Evolutionary conservation across 2,329 filamentous ascomycete species (phyloP).

Genomic region (Cyphellophora europaea): DNA sequence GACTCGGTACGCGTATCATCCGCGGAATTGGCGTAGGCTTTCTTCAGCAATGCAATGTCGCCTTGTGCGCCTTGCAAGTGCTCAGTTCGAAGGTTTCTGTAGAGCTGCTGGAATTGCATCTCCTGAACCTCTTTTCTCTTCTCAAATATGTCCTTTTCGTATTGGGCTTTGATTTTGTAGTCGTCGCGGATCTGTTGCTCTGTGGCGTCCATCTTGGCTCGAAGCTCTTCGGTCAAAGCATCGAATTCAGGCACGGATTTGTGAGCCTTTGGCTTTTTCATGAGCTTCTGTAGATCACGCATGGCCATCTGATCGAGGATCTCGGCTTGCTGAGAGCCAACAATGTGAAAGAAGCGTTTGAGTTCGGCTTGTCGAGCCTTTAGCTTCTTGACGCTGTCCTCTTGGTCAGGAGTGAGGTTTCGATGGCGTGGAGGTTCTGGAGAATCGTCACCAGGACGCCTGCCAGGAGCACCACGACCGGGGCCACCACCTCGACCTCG

Average conservation of each 20-base stretch:
- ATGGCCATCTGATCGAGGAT: constrained; percentile 30
- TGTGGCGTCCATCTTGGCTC: constrained; percentile 20
- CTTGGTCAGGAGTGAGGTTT: constrained; percentile 13
- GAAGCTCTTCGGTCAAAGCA: constrained; percentile 25
- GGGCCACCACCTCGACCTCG: constrained; percentile 19
- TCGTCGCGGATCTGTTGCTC: constrained; percentile 21
- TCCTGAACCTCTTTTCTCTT: constrained; percentile 26
- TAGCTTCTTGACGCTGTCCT: constrained; percentile 19
- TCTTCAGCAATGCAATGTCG: constrained; percentile 29
- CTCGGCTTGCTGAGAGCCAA: constrained; percentile 31
- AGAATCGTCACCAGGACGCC: constrained; percentile 24
- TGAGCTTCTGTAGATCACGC: constrained; percentile 28
- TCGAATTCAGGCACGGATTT: constrained; percentile 29
- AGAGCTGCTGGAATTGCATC: constrained; percentile 21
- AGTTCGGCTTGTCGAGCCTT: constrained; percentile 33
- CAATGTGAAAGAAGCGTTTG: constrained; percentile 30
- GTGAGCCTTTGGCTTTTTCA: constrained; percentile 32
- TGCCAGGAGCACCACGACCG: constrained; percentile 20
- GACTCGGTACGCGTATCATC: constrained; percentile 34
- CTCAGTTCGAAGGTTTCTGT: constrained; percentile 20
- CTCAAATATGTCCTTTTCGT: constrained; percentile 22
- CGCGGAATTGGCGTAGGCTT: constrained; percentile 28
- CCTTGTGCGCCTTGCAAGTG: constrained; percentile 30
- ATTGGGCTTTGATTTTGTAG: constrained; percentile 24
- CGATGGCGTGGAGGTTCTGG: constrained; percentile 23